Percentiles rank a stretch among this genome's conserved stretches.
These are phyloP conservation scores for Ormosia emarginata DNA, from an alignment of 306 rosid species.

Conservation along the genomic window DNA sequence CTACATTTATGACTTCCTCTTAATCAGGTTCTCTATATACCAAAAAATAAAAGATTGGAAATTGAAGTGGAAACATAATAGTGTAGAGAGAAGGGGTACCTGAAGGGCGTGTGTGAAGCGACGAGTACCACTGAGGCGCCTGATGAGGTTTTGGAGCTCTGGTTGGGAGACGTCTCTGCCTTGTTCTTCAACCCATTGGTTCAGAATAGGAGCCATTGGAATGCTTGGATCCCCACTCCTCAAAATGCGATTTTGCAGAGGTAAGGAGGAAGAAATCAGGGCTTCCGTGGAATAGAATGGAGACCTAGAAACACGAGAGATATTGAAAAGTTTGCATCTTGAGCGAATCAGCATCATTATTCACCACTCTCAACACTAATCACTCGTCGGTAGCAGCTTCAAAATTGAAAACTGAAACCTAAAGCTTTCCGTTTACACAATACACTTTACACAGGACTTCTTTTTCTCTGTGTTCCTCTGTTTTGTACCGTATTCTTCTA, in stretches of 20 bases:
- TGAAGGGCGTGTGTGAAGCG: constrained; percentile 72
- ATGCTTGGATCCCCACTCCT: constrained; percentile 33
- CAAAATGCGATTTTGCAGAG: constrained; percentile 29
- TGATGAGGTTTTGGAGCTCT: constrained; percentile 33
- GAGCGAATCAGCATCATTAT: constrained; percentile 36
- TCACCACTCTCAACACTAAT: neutral
- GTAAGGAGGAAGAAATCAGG: constrained; percentile 1
- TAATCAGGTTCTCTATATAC: neutral
- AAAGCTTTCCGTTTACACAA: neutral
- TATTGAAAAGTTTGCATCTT: constrained; percentile 19
- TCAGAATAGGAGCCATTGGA: constrained; percentile 42
- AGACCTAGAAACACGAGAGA: constrained; percentile 9
- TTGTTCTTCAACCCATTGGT: constrained; percentile 53
- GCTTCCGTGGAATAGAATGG: constrained; percentile 12
- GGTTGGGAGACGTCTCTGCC: constrained; percentile 32
- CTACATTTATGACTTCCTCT: neutral
- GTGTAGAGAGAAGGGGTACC: constrained; percentile 23
- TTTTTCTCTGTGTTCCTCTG: no score
- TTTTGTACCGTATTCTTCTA: no score
- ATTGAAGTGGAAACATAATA: neutral
- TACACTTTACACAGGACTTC: neutral
- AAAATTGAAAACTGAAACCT: neutral
- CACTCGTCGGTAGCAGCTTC: neutral
- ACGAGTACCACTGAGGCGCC: constrained; percentile 36
- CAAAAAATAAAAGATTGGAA: neutral